Base-by-base conservation (phyloP, 805 yeast genomes). In the Huiozyma naganishii region DNA sequence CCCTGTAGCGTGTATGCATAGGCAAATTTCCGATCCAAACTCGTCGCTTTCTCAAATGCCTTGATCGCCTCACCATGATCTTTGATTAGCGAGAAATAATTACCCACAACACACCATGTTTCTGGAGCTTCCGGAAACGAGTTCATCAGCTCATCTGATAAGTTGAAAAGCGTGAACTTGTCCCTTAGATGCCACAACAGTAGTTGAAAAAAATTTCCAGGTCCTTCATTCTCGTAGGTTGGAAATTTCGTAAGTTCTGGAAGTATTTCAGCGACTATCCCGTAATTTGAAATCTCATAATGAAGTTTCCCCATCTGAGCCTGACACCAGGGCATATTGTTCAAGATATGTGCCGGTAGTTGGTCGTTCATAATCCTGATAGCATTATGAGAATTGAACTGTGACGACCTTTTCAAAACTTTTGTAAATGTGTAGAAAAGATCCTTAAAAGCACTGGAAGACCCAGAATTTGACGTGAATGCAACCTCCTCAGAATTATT, bases 1-100 rank as follows among this genome's bases (percentile, higher is more conserved):
- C 97, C 99, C 66, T 84, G 87, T 45, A 92, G 69, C 0, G 97
- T 89, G 58, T 85, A 84, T 0, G 95, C 95, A 59, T 90, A 90
- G 0, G 92, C 81, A 59, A 84, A 84, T 11, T 68, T 69, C 6
- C 78, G 77, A 56, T 83, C 81, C 11, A 84, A 58, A 43, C 76
- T 77, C 2, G 77, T 73, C 1, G 97, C 89, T 45, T 86, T 77
- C 48, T 78, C 78, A 64, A 92, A 89, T 57, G 95, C 87, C 53
- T 77, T 79, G 30, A 90, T 79, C 0, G 97, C 95, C 59, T 85
- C 94, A 49, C 84, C 92, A 3, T 92, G 83, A 54, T 90, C 96
- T 47, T 85, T 71, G 33, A 76, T 77, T 33, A 89, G 68, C 6
- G 96, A 86, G 49, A 85, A 85, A 38, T 90, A 72, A 60, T 90